Percentiles rank a stretch among this genome's conserved stretches.
Evolutionary conservation across 495 filamentous ascomycete genomes (phyloP).

Genomic region (Neurospora tetrasperma): DNA sequence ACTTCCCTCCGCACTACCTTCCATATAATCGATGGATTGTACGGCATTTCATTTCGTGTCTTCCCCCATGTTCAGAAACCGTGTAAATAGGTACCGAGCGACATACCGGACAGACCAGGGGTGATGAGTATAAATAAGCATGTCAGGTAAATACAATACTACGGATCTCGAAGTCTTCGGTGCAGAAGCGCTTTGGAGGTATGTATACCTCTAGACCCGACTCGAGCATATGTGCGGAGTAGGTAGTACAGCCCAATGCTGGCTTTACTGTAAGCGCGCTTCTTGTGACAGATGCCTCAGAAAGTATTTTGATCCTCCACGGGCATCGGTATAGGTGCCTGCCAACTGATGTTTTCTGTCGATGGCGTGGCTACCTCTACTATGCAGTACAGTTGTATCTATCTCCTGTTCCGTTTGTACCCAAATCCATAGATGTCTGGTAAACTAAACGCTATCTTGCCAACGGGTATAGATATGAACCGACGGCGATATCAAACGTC

Average conservation of each 20-base stretch:
- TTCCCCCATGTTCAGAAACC: too few relatives aligned
- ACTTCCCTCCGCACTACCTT: too few relatives aligned
- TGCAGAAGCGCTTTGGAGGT: background rate
- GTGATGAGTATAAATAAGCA: background rate
- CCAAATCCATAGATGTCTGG: background rate
- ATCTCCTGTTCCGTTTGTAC: background rate
- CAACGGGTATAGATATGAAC: background rate
- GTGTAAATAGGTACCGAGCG: too few relatives aligned
- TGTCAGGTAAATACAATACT: background rate
- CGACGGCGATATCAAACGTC: background rate
- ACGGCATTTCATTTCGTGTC: too few relatives aligned
- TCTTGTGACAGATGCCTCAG: too few relatives aligned
- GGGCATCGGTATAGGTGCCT: background rate
- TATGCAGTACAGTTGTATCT: too few relatives aligned
- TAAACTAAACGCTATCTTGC: background rate
- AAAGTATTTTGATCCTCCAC: too few relatives aligned
- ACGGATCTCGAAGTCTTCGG: background rate
- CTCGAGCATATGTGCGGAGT: background rate
- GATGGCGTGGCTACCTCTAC: background rate
- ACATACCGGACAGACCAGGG: too few relatives aligned
- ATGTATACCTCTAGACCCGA: background rate
- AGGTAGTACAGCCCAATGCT: too few relatives aligned
- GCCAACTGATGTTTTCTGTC: background rate
- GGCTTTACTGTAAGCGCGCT: too few relatives aligned
- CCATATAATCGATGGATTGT: too few relatives aligned